Evolutionary conservation across 148 eudicot species (phyloP), one percentile per base, ranked within the genome.

Genomic region (Nepenthes mirabilis): DNA sequence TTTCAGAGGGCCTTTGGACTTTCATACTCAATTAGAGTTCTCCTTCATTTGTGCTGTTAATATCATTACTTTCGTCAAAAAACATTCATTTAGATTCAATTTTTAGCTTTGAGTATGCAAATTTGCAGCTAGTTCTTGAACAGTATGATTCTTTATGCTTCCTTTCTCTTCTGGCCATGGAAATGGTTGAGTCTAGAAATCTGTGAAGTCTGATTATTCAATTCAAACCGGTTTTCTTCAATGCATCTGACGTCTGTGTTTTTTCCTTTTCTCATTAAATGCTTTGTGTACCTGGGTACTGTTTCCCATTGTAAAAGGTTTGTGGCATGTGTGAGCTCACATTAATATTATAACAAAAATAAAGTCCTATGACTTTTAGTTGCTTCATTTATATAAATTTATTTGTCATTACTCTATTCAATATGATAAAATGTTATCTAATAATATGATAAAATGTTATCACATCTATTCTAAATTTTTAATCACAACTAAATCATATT

Each of bases 221-320:
- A n/a, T 11, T 5, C 3, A 12, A 49, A 49, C 14, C 10, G 0
- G 47, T 49, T 57, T 9, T 33, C 36, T 50, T 49, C 65, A 69
- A 74, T 65, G 66, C 67, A 74, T 50, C 64, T 67, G 56, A 36
- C 61, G 63, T 62, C 32, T 60, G 35, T 62, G 68, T 49, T 64
- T 34, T 23, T 23, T 23, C 23, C 23, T 23, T 23, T 73, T 23
- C 23, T 67, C 77, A 69, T 74, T 74, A 52, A 69, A 74, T 74
- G 78, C 74, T 23, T 0, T 0, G 23, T 23, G 23, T 23, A 23
- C 11, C 1, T 6, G 52, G 52, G 52, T 53, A 52, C 43, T 65
- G 33, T 49, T 23, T 23, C 23, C 23, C 45, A 56, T 67, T 57
- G 55, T 61, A 14, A 55, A 43, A 47, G 52, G 72, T 37, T 37